phyloP scores from a whole-genome alignment of 352 stramenopile genomes.

The Phytophthora pluvialis region DNA sequence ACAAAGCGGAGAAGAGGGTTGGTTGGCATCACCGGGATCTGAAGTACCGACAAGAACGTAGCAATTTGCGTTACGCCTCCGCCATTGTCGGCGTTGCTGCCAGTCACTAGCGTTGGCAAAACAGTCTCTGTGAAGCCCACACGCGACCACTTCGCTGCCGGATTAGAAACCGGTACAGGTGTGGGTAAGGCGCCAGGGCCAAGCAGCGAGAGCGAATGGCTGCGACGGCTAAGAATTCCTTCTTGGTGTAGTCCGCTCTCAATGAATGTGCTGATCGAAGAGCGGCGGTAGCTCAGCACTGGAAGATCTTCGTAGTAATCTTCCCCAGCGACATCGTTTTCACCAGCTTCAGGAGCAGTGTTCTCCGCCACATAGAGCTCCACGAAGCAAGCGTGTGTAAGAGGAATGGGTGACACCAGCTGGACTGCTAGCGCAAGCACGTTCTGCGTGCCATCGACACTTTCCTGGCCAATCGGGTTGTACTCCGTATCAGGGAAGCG shows the following conservation, averaged over 20 bases:
- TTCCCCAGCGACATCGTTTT: conserved; percentile 60
- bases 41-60: conserved; percentile 80
- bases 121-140: conserved; percentile 84
- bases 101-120: conserved; percentile 60
- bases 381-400: conserved; percentile 77
- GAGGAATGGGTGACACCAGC: conserved; percentile 61
- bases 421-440: conserved; percentile 81
- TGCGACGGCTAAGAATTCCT: conserved; percentile 59
- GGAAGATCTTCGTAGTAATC: conserved; percentile 64
- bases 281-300: conserved; percentile 53
- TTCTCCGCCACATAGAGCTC: conserved; percentile 80
- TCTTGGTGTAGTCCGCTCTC: conserved; percentile 75
- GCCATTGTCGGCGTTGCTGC: conserved; percentile 33
- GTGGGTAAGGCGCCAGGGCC: conserved; percentile 29
- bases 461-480: conserved; percentile 63
- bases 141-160: conserved; percentile 60
- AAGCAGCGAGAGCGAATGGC: conserved; percentile 55
- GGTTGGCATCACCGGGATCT: conserved; percentile 70
- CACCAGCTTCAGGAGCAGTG: conserved; percentile 36
- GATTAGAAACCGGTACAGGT: conserved; percentile 37
- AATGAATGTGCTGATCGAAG: conserved; percentile 78
- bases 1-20: conserved; percentile 82
- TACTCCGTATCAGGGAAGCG: conserved; percentile 82
- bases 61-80: conserved; percentile 56
- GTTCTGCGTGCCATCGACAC: conserved; percentile 65